Base-by-base conservation (phyloP, 2,329 filamentous ascomycete genomes). In the Cladophialophora carrionii region DNA sequence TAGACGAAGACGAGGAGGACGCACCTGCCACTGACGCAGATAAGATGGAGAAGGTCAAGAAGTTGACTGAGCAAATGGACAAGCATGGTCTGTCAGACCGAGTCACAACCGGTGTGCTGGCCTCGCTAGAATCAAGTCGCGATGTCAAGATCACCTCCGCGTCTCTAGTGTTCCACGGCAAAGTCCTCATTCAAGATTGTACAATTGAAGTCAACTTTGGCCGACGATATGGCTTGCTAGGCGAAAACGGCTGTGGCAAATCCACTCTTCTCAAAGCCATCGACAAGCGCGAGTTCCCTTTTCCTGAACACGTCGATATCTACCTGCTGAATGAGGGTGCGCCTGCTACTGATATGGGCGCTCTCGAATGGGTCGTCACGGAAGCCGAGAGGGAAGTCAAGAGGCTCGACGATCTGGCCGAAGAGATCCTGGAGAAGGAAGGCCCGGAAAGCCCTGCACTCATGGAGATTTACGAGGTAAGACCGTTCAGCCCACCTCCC, bases 221-320 rank as follows among this genome's bases (percentile, higher is more conserved):
- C 71, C 90, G 93, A 74, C 88, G 95, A 75, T 99, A 99, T 78
- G 95, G 95, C 78, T 84, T 99, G 64, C 83, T 99, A 70, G 95
- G 95, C 76, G 95, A 99, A 86, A 99, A 99, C 89, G 95, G 95
- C 71, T 99, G 95, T 80, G 95, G 95, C 79, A 99, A 99, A 86
- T 96, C 91, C 71, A 99, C 95, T n/a, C 81, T 99, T 37, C 87
- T 99, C 77, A 98, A 97, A 84, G 87, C 95, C 72, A 96, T 99
- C 77, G 89, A 90, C 73, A 89, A 88, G 76, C 90, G 95, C 81
- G 96, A 99, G 80, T 99, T 88, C 78, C 96, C 95, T 69, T 91
- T 99, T 76, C 96, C 95, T 67, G 90, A 96, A 31, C 93, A 97
- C 79, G 85, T 99, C 78, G 96, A 99, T 80, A 96, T 99, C 80